Conservation (phyloP, 1,139 yeast species). For the Hanseniaspora gamundiae region DNA sequence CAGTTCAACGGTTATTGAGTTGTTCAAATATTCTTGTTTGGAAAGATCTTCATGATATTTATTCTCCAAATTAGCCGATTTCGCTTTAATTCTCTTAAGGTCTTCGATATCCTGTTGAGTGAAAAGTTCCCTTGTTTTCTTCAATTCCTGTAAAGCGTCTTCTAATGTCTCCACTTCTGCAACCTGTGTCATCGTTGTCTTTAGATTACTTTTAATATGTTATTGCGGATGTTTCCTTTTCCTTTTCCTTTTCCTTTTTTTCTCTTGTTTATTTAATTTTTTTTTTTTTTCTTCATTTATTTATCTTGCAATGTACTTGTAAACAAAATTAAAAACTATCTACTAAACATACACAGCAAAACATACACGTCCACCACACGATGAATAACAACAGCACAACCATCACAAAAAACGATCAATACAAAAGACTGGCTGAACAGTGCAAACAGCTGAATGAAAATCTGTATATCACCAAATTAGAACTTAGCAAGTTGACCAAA, state of each 20-base stretch:
- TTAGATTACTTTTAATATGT: too few species aligned
- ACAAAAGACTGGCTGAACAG: conserved; percentile 21
- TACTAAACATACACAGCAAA: too few species aligned
- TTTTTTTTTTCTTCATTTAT: too few species aligned
- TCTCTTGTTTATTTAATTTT: too few species aligned
- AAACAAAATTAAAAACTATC: too few species aligned
- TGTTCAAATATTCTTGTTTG: not conserved
- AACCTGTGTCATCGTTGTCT: not conserved
- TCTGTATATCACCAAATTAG: conserved; percentile 16
- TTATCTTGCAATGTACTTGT: too few species aligned
- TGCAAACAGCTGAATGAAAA: conserved; percentile 18
- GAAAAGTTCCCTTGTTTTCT: not conserved
- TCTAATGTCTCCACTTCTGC: not conserved
- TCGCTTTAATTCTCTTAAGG: not conserved
- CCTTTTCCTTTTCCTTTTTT: too few species aligned
- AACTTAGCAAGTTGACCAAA: conserved; percentile 19
- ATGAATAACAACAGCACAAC: not conserved
- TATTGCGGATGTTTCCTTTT: too few species aligned
- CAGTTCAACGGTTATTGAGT: not conserved
- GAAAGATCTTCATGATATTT: not conserved
- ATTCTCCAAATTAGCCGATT: not conserved
- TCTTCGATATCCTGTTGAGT: not conserved
- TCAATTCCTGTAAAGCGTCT: not conserved
- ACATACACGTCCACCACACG: too few species aligned
- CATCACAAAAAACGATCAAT: conserved; percentile 14